Percentiles rank a stretch among this genome's conserved stretches.
These are phyloP conservation scores for Vaucheria bursata DNA, from an alignment of 352 stramenopile genomes.

Conservation along the genomic window DNA sequence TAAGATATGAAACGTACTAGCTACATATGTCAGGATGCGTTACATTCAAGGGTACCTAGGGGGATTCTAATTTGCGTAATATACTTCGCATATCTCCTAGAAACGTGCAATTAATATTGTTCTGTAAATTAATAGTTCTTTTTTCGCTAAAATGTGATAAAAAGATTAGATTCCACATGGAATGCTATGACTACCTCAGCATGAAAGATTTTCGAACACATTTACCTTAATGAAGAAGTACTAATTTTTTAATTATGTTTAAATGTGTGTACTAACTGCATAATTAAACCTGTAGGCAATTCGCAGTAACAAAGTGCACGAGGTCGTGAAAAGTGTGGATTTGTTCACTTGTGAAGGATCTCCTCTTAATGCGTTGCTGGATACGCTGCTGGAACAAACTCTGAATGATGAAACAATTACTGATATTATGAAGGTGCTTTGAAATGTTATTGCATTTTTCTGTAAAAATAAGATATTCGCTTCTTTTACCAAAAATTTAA, in stretches of 20 bases:
- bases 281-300: not conserved
- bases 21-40: too few relatives aligned
- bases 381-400: constrained; percentile 66
- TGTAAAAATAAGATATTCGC: too few relatives aligned
- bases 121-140: too few relatives aligned
- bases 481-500: too few relatives aligned
- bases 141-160: too few relatives aligned
- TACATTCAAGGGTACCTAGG: too few relatives aligned
- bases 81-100: too few relatives aligned
- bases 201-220: not conserved
- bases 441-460: too few relatives aligned
- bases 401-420: constrained; percentile 9
- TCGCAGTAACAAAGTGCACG: constrained; percentile 53
- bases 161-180: not conserved
- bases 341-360: constrained; percentile 81
- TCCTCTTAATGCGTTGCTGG: constrained; percentile 78
- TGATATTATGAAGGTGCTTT: not conserved
- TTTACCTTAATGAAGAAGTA: not conserved
- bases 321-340: constrained; percentile 77
- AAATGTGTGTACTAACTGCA: not conserved
- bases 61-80: too few relatives aligned
- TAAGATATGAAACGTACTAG: too few relatives aligned
- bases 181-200: constrained; percentile 1
- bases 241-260: not conserved
- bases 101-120: too few relatives aligned